Percentiles rank a stretch among this genome's conserved stretches.
These are phyloP conservation scores for Austroboletus eburneus DNA, from an alignment of 768 basidiomycete species.

Conservation along the genomic window DNA sequence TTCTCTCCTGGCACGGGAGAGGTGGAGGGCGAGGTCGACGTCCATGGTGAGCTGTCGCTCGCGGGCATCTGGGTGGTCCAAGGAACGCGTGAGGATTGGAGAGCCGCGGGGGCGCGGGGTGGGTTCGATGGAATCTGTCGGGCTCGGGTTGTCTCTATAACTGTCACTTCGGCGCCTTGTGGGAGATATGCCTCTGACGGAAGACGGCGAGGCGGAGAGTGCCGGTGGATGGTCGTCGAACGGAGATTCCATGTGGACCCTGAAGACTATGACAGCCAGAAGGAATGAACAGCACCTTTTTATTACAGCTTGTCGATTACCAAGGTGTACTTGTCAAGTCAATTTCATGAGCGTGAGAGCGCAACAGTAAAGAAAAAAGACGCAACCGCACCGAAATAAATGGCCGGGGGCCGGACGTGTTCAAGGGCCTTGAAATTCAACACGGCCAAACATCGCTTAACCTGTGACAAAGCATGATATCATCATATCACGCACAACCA, in stretches of 20 bases:
- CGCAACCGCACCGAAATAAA: too few relatives aligned
- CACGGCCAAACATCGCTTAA: slow-evolving; percentile 9
- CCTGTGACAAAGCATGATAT: too few relatives aligned
- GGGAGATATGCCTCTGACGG: slow-evolving; percentile 38
- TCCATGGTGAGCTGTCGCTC: slow-evolving; percentile 94
- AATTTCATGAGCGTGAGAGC: slow-evolving; percentile 1
- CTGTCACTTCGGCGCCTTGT: slow-evolving; percentile 32
- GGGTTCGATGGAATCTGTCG: slow-evolving; percentile 39
- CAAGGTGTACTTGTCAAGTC: neutral
- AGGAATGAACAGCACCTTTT: slow-evolving; percentile 13
- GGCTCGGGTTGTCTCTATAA: slow-evolving; percentile 31
- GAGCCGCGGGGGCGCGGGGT: slow-evolving; percentile 49
- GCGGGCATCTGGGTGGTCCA: slow-evolving; percentile 69
- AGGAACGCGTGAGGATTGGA: slow-evolving; percentile 57
- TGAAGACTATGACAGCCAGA: neutral
- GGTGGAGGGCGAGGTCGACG: slow-evolving; percentile 85
- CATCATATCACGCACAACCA: too few relatives aligned
- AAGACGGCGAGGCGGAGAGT: slow-evolving; percentile 41
- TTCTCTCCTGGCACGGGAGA: slow-evolving; percentile 67
- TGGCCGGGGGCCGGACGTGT: too few relatives aligned
- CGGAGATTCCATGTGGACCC: slow-evolving; percentile 35
- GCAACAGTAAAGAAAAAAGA: too few relatives aligned
- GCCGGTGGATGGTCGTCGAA: slow-evolving; percentile 26
- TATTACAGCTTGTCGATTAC: neutral
- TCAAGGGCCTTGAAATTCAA: slow-evolving; percentile 2